Evolutionary conservation across 345 rosid species (phyloP), one percentile per base, ranked within the genome.

Genomic region (Pistacia atlantica): DNA sequence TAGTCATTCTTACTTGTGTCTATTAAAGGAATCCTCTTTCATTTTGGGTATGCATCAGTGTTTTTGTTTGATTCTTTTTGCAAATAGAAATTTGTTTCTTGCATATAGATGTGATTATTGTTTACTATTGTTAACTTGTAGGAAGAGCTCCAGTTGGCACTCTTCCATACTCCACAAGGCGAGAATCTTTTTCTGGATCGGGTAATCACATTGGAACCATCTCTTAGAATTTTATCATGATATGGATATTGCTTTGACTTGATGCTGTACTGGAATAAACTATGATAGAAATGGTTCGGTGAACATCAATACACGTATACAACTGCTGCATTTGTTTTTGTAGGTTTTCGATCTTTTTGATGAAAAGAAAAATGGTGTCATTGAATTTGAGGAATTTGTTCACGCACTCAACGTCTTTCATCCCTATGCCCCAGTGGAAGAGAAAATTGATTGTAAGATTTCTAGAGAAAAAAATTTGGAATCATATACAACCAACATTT

Each of bases 61-160:
- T 46, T 33, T 73, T 71, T 31, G 49, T 37, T 71, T 35, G 46
- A 55, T n/a, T 42, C 37, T 70, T 18, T 37, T 13, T 52, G 46
- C 25, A 8, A 54, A 69, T 1, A 10, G 61, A 10, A 31, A 31
- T 28, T n/a, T 28, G 13, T 28, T 25, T 59, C 42, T 45, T 28
- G 48, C 60, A 28, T 59, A 46, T 60, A 62, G 60, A 73, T 18
- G 5, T 37, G 45, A 72, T 48, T 71, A 60, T 64, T 14, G 42
- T 70, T 28, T 60, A 7, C 22, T 5, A 38, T 76, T 68, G n/a
- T 72, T 67, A 14, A 56, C 79, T 67, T 84, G 75, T 62, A 92
- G 97, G 98, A 95, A 85, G 97, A 95, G 79, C 98, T 95, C 79
- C 90, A 81, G 31, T 64, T 95, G 58, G 98, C 98, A 9, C 72